phyloP scores from a whole-genome alignment of 495 filamentous ascomycete species.

The Xylaria intraflava region DNA sequence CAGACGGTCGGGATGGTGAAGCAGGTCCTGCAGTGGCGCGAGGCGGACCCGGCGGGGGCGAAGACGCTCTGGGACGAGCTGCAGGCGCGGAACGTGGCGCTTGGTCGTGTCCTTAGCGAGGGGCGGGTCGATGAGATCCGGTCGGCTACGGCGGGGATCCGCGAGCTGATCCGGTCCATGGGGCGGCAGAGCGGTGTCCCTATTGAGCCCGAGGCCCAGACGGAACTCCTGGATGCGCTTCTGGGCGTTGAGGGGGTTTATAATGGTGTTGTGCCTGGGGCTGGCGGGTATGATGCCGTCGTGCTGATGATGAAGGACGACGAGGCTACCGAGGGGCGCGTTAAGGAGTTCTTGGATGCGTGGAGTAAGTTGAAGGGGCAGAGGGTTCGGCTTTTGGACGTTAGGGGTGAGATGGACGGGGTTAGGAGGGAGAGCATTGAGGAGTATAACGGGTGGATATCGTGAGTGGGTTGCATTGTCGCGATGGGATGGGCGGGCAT shows the following conservation, averaged over 20 bases:
- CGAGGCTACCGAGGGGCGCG: conserved; percentile 52
- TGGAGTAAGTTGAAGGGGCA: conserved; percentile 64
- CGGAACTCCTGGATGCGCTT: conserved; percentile 70
- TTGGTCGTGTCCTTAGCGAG: conserved; percentile 55
- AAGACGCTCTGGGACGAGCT: conserved; percentile 63
- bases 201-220: conserved; percentile 85
- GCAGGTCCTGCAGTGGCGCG: conserved; percentile 77
- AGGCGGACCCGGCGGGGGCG: conserved; percentile 58
- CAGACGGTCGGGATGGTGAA: conserved; percentile 93
- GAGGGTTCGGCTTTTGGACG: conserved; percentile 69
- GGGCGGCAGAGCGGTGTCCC: conserved; percentile 67
- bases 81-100: conserved; percentile 64
- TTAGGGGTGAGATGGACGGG: conserved; percentile 84
- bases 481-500: neutral
- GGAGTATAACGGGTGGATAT: conserved; percentile 57
- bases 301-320: conserved; percentile 73
- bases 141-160: conserved; percentile 32
- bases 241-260: conserved; percentile 67
- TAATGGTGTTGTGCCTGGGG: conserved; percentile 89
- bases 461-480: neutral
- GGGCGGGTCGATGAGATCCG: conserved; percentile 33
- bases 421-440: conserved; percentile 58
- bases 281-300: conserved; percentile 90
- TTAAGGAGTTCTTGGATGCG: conserved; percentile 55
- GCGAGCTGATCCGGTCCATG: conserved; percentile 65